Conservation (phyloP, 2,329 filamentous ascomycete genomes). For the Lachnellula subtilissima region DNA sequence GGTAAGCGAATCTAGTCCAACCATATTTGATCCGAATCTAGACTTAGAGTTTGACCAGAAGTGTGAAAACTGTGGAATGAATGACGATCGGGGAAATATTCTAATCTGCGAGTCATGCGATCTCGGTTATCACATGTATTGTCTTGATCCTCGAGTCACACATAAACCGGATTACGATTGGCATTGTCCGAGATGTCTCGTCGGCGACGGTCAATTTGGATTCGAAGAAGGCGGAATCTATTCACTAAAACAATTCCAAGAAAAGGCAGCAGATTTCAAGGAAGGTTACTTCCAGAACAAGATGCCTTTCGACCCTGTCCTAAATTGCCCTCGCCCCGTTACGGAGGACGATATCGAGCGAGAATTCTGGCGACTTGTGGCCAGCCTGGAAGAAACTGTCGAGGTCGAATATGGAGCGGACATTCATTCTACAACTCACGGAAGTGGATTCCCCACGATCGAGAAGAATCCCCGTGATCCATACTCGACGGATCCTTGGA, state of each 20-base stretch:
- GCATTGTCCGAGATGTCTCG: conserved; percentile 92
- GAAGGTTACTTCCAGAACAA: conserved; percentile 88
- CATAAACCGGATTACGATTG: conserved; percentile 79
- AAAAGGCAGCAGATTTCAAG: conserved; percentile 93
- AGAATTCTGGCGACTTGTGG: conserved; percentile 94
- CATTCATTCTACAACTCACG: conserved; percentile 96
- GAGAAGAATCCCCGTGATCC: conserved; percentile 84
- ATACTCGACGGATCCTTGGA: conserved; percentile 91
- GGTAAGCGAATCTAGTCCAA: conserved; percentile 50
- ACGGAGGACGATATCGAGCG: conserved; percentile 94
- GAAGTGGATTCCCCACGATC: conserved; percentile 91
- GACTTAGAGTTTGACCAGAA: conserved; percentile 46
- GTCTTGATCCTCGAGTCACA: conserved; percentile 80
- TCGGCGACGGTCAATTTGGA: conserved; percentile 93
- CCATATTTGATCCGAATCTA: conserved; percentile 32
- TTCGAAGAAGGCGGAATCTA: conserved; percentile 97
- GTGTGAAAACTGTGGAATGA: conserved; percentile 82
- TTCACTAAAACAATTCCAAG: conserved; percentile 91
- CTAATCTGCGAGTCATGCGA: conserved; percentile 90
- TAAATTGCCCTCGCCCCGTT: conserved; percentile 74
- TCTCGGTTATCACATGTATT: conserved; percentile 78
- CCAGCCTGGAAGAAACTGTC: conserved; percentile 89
- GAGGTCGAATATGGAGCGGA: conserved; percentile 98
- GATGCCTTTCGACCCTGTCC: conserved; percentile 79
- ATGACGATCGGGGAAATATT: conserved; percentile 65